Percentiles rank a stretch among this genome's conserved stretches.
Conservation (phyloP, 441 rosid genomes). For the Corymbia calophylla region DNA sequence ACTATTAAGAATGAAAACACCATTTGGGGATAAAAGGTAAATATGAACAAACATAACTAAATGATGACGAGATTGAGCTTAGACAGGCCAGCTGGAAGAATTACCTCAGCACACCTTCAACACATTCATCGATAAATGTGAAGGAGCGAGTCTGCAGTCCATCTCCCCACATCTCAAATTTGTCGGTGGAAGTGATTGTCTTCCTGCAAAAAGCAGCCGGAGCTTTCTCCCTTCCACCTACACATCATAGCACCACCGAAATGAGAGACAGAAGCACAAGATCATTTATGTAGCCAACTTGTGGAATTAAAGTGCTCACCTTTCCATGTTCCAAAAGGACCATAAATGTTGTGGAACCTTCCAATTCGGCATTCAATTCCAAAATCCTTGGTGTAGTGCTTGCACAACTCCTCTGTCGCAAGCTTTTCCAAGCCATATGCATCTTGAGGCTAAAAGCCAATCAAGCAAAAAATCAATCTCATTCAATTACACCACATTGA, state of each 20-base stretch:
- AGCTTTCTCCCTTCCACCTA: conserved; percentile 99
- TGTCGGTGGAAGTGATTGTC: conserved; percentile 67
- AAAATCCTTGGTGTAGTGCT: conserved; percentile 94
- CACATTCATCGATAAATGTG: conserved; percentile 97
- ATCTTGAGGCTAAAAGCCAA: conserved; percentile 83
- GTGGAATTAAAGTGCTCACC: conserved; percentile 28
- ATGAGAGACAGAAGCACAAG: background rate
- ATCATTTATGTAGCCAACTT: background rate
- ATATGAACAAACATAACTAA: background rate
- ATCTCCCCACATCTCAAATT: conserved; percentile 99
- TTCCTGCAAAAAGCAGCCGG: conserved; percentile 99
- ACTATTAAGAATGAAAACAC: background rate
- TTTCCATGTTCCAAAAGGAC: conserved; percentile 98
- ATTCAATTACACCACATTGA: background rate
- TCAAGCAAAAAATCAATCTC: background rate
- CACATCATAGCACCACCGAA: background rate
- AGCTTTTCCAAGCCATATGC: conserved; percentile 99
- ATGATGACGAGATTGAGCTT: background rate
- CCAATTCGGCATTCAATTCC: conserved; percentile 90
- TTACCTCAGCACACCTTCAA: conserved; percentile 95
- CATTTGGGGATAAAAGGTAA: background rate
- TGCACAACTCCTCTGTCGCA: conserved; percentile 94
- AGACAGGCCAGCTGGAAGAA: background rate
- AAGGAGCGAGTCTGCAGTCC: conserved; percentile 96
- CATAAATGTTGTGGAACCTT: conserved; percentile 95